Conservation (phyloP, 1,284 basidiomycete species). For the Xanthoconium separans region DNA sequence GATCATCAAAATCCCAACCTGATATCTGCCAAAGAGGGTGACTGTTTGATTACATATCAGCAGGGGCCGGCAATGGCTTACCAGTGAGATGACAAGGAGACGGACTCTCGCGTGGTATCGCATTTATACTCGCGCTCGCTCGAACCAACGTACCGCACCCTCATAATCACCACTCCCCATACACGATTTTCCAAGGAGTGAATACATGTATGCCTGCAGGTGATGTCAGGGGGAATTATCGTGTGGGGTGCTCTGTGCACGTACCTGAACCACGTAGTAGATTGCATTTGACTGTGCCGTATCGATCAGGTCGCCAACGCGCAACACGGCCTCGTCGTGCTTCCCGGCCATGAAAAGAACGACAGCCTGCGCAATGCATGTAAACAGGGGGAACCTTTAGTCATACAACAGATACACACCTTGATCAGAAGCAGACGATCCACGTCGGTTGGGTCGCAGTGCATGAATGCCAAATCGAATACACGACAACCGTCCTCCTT, state of each 20-base stretch:
- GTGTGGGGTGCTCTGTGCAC: background rate
- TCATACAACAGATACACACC: background rate
- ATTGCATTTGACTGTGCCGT: background rate
- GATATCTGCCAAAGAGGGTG: background rate
- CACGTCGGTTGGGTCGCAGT: background rate
- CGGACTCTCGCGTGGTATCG: background rate
- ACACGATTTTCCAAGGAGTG: background rate
- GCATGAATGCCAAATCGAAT: background rate
- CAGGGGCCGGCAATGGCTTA: background rate
- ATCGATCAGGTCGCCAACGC: background rate
- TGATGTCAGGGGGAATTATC: background rate
- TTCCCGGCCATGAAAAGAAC: background rate
- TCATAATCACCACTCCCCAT: background rate
- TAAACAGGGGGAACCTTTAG: background rate
- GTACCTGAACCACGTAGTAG: background rate
- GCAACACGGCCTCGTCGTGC: background rate
- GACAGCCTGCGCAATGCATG: background rate
- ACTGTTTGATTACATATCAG: background rate
- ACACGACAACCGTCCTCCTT: background rate
- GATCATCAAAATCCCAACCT: background rate
- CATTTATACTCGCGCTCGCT: background rate
- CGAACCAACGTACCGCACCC: background rate
- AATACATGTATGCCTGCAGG: background rate
- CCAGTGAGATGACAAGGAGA: background rate
- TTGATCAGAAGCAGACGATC: background rate